Conservation (phyloP, 345 rosid species). For the Acer campestre region DNA sequence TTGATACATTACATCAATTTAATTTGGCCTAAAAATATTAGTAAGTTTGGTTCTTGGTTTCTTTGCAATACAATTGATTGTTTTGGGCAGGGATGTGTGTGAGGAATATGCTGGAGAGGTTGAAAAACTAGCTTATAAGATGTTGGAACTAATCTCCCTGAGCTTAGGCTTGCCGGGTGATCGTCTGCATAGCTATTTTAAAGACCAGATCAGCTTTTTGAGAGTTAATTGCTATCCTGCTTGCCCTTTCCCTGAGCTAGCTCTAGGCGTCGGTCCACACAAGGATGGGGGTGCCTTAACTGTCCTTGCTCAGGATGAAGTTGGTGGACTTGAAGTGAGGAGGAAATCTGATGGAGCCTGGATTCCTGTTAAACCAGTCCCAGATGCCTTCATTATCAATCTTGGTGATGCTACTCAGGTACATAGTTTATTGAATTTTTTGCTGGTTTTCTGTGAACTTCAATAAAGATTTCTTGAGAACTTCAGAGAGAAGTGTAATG, state of each 20-base stretch:
- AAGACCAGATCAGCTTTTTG: slow-evolving; percentile 62
- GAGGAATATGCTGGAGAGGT: slow-evolving; percentile 67
- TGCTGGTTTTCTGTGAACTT: not conserved
- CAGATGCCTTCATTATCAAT: slow-evolving; percentile 69
- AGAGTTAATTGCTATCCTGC: slow-evolving; percentile 81
- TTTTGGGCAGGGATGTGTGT: slow-evolving; percentile 54
- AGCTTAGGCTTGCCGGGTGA: slow-evolving; percentile 67
- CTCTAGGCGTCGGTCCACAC: slow-evolving; percentile 89
- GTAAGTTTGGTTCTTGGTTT: not conserved
- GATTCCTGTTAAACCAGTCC: slow-evolving; percentile 57
- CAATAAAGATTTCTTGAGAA: too few species aligned
- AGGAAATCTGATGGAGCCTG: slow-evolving; percentile 76
- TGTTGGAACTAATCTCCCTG: slow-evolving; percentile 63
- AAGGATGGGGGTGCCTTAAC: slow-evolving; percentile 81
- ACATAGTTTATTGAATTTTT: slow-evolving; percentile 6
- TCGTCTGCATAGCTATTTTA: slow-evolving; percentile 52
- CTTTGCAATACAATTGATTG: not conserved
- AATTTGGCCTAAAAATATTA: not conserved
- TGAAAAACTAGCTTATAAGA: slow-evolving; percentile 61
- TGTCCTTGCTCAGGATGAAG: slow-evolving; percentile 72
- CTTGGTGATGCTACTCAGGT: slow-evolving; percentile 72
- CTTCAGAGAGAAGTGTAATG: too few species aligned
- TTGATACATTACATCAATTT: too few species aligned
- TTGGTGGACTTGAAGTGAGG: slow-evolving; percentile 77
- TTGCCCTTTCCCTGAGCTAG: slow-evolving; percentile 77